These are phyloP conservation scores for Hypoxylon intermedium DNA, from an alignment of 495 filamentous ascomycete species.

Conservation along the genomic window DNA sequence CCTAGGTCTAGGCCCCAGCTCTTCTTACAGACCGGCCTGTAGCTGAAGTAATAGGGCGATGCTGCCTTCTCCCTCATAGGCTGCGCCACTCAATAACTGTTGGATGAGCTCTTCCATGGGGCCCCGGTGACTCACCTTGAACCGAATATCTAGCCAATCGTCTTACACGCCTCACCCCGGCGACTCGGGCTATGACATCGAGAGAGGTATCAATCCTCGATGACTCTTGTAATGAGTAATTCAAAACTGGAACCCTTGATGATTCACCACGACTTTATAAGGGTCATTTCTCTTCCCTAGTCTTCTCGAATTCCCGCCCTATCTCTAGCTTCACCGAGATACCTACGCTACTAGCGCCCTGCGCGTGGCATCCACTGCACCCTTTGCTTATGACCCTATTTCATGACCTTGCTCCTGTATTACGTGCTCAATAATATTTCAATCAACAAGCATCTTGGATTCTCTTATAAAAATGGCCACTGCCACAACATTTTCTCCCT, in stretches of 20 bases:
- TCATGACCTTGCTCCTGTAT: constrained; percentile 19
- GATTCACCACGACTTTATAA: constrained; percentile 34
- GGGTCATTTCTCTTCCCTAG: constrained; percentile 7
- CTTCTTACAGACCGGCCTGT: background rate
- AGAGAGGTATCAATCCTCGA: constrained; percentile 5
- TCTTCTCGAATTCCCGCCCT: constrained; percentile 17
- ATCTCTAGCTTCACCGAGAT: constrained; percentile 22
- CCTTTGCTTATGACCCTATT: constrained; percentile 19
- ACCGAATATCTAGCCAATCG: constrained; percentile 22
- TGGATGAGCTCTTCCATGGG: constrained; percentile 10
- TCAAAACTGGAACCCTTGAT: background rate
- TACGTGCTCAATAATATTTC: constrained; percentile 4
- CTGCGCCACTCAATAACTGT: constrained; percentile 23
- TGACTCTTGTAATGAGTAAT: constrained; percentile 15
- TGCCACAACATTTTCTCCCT: background rate
- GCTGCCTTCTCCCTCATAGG: constrained; percentile 15
- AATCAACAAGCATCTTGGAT: too few species aligned
- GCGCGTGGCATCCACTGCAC: constrained; percentile 26
- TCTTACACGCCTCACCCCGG: constrained; percentile 30
- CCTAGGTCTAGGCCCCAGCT: constrained; percentile 13
- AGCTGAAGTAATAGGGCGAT: constrained; percentile 3
- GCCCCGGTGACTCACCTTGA: constrained; percentile 29
- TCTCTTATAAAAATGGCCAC: constrained; percentile 20
- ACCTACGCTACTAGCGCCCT: constrained; percentile 21
- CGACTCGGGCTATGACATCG: constrained; percentile 10